phyloP scores from a whole-genome alignment of 768 basidiomycete species.

The Asterophora parasitica region DNA sequence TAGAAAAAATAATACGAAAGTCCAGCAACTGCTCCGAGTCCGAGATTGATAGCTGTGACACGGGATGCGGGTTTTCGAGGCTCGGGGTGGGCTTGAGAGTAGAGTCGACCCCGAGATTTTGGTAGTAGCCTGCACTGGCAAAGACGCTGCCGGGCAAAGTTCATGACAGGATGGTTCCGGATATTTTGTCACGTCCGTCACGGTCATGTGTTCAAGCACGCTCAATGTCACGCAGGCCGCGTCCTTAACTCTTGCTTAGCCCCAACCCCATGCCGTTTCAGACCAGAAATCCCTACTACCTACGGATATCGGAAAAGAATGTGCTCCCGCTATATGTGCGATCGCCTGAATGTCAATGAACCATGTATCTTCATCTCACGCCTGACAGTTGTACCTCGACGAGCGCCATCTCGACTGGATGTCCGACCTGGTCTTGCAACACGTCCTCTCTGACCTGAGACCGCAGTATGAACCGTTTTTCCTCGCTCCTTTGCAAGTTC shows the following conservation, averaged over 20 bases:
- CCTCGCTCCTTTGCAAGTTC: neutral
- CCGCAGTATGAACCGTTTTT: slow-evolving; percentile 43
- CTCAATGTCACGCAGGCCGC: slow-evolving; percentile 6
- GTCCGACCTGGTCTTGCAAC: slow-evolving; percentile 75
- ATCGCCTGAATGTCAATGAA: neutral
- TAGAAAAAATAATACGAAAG: slow-evolving; percentile 49
- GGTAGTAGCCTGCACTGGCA: slow-evolving; percentile 4
- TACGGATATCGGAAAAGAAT: slow-evolving; percentile 69
- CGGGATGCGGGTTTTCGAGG: neutral
- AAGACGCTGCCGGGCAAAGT: slow-evolving; percentile 8
- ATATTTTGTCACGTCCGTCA: slow-evolving; percentile 8
- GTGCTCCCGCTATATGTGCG: slow-evolving; percentile 73
- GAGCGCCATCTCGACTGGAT: slow-evolving; percentile 89
- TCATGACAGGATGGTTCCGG: slow-evolving; percentile 6
- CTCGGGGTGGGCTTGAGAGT: slow-evolving; percentile 1
- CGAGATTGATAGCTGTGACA: slow-evolving; percentile 4
- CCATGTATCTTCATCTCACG: slow-evolving; percentile 23
- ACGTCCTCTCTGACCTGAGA: slow-evolving; percentile 74
- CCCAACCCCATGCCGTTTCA: slow-evolving; percentile 76
- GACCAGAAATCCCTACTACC: slow-evolving; percentile 74
- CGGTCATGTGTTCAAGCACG: slow-evolving; percentile 12
- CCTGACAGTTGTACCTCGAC: slow-evolving; percentile 58
- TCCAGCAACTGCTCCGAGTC: slow-evolving; percentile 26
- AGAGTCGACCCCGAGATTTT: slow-evolving; percentile 1
- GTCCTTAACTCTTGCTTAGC: too few relatives aligned